phyloP scores from a whole-genome alignment of 2,329 filamentous ascomycete species.

The Hypocreales sp. region DNA sequence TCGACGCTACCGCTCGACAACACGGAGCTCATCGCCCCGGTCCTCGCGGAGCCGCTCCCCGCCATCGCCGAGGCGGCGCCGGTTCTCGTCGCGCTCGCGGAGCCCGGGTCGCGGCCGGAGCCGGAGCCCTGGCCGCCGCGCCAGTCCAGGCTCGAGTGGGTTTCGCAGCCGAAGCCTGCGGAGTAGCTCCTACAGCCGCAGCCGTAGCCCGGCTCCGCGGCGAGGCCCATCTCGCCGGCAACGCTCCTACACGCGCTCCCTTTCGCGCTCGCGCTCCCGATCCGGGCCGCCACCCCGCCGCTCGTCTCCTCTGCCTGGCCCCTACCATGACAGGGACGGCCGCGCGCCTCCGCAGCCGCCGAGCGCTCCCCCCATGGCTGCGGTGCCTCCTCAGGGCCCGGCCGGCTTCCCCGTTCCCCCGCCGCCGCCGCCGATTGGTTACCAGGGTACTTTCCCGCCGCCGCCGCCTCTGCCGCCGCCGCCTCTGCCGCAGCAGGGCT shows the following conservation, averaged over 20 bases:
- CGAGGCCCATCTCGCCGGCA: conserved; percentile 8
- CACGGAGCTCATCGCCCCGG: conserved; percentile 12
- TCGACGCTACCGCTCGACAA: conserved; percentile 12
- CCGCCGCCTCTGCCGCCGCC: conserved; percentile 15
- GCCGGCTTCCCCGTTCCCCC: conserved; percentile 1
- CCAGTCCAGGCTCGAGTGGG: conserved; percentile 9
- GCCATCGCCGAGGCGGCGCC: conserved; percentile 1
- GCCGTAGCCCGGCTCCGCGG: conserved; percentile 12
- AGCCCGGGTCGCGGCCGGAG: too few relatives aligned
- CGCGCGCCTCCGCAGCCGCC: conserved; percentile 12
- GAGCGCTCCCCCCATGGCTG: not conserved
- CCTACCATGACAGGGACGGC: conserved; percentile 3
- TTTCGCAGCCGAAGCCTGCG: conserved; percentile 17
- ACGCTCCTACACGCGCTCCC: conserved; percentile 9
- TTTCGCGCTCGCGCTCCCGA: conserved; percentile 5
- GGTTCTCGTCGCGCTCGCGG: conserved; percentile 1
- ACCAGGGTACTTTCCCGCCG: conserved; percentile 25
- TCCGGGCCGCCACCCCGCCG: conserved; percentile 4
- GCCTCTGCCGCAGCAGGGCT: conserved; percentile 10
- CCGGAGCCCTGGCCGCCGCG: conserved; percentile 14
- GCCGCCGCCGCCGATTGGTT: conserved; percentile 15
- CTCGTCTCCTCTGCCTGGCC: conserved; percentile 9
- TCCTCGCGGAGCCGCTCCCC: conserved; percentile 14
- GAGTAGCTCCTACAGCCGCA: conserved; percentile 12
- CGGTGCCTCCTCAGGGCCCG: not conserved